Evolutionary conservation across 1,284 basidiomycete genomes (phyloP), one percentile per base, ranked within the genome.

Genomic region (Trichosporon faecale): DNA sequence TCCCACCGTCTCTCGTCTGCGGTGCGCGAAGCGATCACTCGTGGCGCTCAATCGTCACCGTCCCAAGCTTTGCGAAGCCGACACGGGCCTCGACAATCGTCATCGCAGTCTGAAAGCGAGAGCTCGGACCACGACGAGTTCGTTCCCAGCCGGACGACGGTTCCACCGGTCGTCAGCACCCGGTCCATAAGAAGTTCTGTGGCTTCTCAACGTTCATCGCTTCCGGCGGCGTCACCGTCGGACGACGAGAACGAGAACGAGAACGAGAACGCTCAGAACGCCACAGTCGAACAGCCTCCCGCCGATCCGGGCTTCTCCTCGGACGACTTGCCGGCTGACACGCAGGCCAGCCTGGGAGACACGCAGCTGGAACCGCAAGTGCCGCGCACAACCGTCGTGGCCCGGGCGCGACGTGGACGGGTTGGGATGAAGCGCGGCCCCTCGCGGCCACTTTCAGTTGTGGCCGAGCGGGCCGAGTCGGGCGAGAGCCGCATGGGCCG

Each of bases 361-460:
- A 33, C 57, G 14, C 27, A 31, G 31, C 57, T 8, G 27, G 57
- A 31, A 3, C 18, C 9, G 18, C 27, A 18, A 14, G 16, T 12
- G 18, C 27, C 57, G 57, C 57, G 57, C 27, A 61, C 57, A 12
- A 61, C 57, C 27, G 57, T 61, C 18, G 57, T 61, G 29, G 57
- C 57, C 11, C 27, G 57, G 57, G 57, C 57, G 8, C 57, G 57
- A 29, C 49, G 49, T 21, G 49, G 49, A 11, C 49, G 49, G 7
- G 49, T 21, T 7, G 29, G 29, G 4, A 18, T 31, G 29, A 61
- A 7, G 57, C 29, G 27, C 33, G 29, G 57, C 16, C 18, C 57
- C 27, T 33, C 57, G 2, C 27, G 57, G 6, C 57, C 27, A 21
- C 27, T 61, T 14, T 23, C 27, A 3, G 57, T 21, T 16, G 18